Percentiles rank a stretch among this genome's conserved stretches.
phyloP scores from a whole-genome alignment of 176 grass and related monocot genomes.

The Bonia amplexicaulis region DNA sequence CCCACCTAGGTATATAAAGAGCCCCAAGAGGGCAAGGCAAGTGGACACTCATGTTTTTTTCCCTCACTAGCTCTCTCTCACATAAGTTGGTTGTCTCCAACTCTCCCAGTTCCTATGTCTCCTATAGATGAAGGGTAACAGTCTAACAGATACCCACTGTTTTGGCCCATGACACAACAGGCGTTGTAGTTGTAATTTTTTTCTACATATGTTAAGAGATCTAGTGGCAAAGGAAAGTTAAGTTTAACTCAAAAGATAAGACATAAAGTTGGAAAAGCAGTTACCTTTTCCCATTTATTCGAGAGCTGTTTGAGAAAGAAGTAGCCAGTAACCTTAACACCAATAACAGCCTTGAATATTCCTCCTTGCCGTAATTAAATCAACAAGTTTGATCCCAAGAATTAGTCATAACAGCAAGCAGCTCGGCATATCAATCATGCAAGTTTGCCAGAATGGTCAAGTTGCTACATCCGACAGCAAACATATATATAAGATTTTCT shows the following conservation, averaged over 20 bases:
- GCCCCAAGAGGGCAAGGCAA: too few species aligned
- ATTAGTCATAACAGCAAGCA: background rate
- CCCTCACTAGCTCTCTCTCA: too few species aligned
- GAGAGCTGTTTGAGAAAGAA: background rate
- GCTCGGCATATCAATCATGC: slow-evolving; percentile 11
- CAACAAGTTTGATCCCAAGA: background rate
- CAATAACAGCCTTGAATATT: background rate
- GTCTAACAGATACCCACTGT: too few species aligned
- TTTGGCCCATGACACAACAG: too few species aligned
- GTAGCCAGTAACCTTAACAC: background rate
- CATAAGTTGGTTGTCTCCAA: too few species aligned
- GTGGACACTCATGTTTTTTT: too few species aligned
- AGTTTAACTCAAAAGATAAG: background rate
- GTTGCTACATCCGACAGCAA: background rate
- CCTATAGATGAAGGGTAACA: too few species aligned
- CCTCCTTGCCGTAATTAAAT: background rate
- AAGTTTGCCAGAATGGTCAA: background rate
- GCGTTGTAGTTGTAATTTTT: background rate
- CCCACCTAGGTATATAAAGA: too few species aligned
- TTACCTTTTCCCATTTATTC: slow-evolving; percentile 55
- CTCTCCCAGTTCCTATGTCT: too few species aligned
- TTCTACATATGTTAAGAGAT: background rate
- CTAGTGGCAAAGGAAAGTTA: background rate
- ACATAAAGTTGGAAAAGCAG: background rate
- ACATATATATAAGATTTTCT: background rate